Evolutionary conservation across 306 rosid species (phyloP).

Genomic region (Prunus padus): DNA sequence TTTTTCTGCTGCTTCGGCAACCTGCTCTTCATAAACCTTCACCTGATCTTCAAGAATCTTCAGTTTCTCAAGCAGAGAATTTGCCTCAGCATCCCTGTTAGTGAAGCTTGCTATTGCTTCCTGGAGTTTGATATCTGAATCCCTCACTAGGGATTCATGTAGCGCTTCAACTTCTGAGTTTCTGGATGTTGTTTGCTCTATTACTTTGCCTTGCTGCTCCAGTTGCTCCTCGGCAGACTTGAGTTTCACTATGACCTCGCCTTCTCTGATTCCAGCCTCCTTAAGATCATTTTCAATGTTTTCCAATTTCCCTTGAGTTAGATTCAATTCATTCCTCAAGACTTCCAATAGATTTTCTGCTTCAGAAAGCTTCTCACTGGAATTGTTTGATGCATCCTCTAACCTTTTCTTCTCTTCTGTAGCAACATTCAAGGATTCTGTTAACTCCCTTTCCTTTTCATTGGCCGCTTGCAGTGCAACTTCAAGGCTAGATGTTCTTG

Average conservation of each 20-base stretch:
- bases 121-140: slow-evolving; percentile 69
- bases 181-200: slow-evolving; percentile 50
- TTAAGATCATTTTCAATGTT: slow-evolving; percentile 59
- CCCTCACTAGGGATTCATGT: slow-evolving; percentile 63
- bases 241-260: slow-evolving; percentile 56
- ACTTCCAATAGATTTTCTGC: slow-evolving; percentile 68
- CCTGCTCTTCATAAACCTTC: slow-evolving; percentile 45
- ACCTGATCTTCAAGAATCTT: slow-evolving; percentile 54
- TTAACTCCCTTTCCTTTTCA: slow-evolving; percentile 59
- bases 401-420: slow-evolving; percentile 64
- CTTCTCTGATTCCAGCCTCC: slow-evolving; percentile 58
- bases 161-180: slow-evolving; percentile 63
- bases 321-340: slow-evolving; percentile 67
- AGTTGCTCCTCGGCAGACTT: slow-evolving; percentile 66
- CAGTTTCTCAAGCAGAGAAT: slow-evolving; percentile 65
- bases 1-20: slow-evolving; percentile 42
- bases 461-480: slow-evolving; percentile 47
- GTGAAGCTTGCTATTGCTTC: slow-evolving; percentile 56
- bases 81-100: slow-evolving; percentile 67
- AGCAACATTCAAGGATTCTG: slow-evolving; percentile 46
- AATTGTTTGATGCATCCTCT: slow-evolving; percentile 53
- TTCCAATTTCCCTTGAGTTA: slow-evolving; percentile 66
- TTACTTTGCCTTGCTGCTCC: slow-evolving; percentile 44
- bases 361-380: slow-evolving; percentile 64
- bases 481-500: slow-evolving; percentile 59